Evolutionary conservation across 352 stramenopile genomes (phyloP).

Genomic region (Aphanomyces astaci): DNA sequence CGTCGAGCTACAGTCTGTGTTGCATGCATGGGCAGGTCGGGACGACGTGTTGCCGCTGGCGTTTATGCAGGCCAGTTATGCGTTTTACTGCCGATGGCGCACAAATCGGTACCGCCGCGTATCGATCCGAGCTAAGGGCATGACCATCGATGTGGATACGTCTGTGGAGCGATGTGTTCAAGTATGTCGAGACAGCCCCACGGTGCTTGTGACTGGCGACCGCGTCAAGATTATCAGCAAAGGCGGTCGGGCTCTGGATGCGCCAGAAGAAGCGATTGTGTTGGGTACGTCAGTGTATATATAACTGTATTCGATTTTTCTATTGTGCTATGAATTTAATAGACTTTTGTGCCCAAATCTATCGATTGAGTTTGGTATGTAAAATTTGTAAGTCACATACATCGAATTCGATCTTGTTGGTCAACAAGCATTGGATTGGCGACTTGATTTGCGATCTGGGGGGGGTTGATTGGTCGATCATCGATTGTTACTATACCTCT

Average conservation of each 20-base stretch:
- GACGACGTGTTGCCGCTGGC: slow-evolving; percentile 52
- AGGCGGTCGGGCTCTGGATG: slow-evolving; percentile 90
- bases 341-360: too few species aligned
- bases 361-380: too few species aligned
- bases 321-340: too few species aligned
- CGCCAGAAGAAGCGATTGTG: slow-evolving; percentile 94
- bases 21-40: slow-evolving; percentile 66
- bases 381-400: too few species aligned
- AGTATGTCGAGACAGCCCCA: slow-evolving; percentile 75
- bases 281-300: slow-evolving; percentile 47
- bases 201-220: slow-evolving; percentile 90
- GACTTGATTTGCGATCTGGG: too few species aligned
- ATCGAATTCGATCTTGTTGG: too few species aligned
- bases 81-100: slow-evolving; percentile 78
- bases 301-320: too few species aligned
- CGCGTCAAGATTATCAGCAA: slow-evolving; percentile 90
- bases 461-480: too few species aligned
- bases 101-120: slow-evolving; percentile 77
- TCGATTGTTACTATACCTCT: too few species aligned
- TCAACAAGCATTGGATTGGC: too few species aligned
- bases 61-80: slow-evolving; percentile 66
- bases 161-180: slow-evolving; percentile 82
- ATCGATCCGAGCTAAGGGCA: slow-evolving; percentile 64
- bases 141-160: slow-evolving; percentile 93
- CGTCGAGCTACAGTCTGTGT: slow-evolving; percentile 84